Evolutionary conservation across 352 stramenopile genomes (phyloP).

Genomic region (Phytophthora rubi): DNA sequence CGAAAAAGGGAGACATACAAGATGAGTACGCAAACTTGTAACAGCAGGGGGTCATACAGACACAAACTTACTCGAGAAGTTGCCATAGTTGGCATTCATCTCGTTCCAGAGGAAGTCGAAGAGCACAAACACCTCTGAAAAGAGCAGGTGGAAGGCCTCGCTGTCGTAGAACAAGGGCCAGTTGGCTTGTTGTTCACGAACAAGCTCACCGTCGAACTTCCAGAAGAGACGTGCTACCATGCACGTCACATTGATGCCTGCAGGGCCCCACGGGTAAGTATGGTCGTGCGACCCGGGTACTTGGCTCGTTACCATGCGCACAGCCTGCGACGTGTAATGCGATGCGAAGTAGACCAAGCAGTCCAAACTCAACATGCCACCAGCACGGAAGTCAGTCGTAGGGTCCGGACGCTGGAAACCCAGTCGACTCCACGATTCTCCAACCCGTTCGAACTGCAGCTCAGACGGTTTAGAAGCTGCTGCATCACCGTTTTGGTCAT

Average conservation of each 20-base stretch:
- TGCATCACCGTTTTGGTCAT: slow-evolving; percentile 9
- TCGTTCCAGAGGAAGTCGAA: slow-evolving; percentile 87
- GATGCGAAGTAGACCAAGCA: slow-evolving; percentile 85
- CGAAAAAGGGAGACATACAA: slow-evolving; percentile 13
- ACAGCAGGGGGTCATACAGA: not conserved
- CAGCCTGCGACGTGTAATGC: slow-evolving; percentile 69
- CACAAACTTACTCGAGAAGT: slow-evolving; percentile 67
- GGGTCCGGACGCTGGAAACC: slow-evolving; percentile 86
- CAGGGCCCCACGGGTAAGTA: slow-evolving; percentile 86
- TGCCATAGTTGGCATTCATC: slow-evolving; percentile 88
- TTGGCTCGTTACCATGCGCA: slow-evolving; percentile 79
- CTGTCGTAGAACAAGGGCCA: slow-evolving; percentile 77
- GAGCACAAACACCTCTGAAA: slow-evolving; percentile 84
- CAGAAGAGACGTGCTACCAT: slow-evolving; percentile 84
- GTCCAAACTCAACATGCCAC: slow-evolving; percentile 79
- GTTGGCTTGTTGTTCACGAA: slow-evolving; percentile 64
- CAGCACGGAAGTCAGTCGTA: slow-evolving; percentile 86
- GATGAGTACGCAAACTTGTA: slow-evolving; percentile 1
- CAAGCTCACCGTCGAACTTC: slow-evolving; percentile 78
- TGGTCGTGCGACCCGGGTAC: slow-evolving; percentile 81
- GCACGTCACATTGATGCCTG: slow-evolving; percentile 88
- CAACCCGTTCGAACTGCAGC: slow-evolving; percentile 70
- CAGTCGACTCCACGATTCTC: slow-evolving; percentile 80
- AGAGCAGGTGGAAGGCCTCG: slow-evolving; percentile 79
- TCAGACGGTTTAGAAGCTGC: slow-evolving; percentile 18